phyloP scores from a whole-genome alignment of 176 grass and related monocot genomes.

The Carex scoparia region DNA sequence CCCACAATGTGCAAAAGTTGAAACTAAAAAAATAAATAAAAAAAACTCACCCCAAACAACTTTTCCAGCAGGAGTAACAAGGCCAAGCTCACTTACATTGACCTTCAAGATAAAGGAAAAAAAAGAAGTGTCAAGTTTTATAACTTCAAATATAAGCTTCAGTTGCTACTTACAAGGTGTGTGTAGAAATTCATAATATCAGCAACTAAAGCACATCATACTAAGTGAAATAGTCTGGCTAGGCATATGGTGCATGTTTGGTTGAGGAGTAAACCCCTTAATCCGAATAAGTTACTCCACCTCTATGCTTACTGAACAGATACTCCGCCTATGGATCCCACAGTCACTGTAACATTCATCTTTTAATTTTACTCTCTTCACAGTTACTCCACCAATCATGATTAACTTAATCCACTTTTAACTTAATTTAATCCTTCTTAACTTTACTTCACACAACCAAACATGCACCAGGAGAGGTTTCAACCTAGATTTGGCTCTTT shows the following conservation, averaged over 20 bases:
- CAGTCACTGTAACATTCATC: no score
- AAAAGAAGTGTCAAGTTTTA: neutral
- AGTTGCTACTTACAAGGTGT: neutral
- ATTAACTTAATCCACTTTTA: no score
- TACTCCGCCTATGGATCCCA: no score
- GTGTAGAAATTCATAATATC: neutral
- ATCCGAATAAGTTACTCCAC: no score
- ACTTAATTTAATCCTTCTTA: no score
- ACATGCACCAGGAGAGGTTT: neutral
- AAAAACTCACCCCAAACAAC: slow-evolving; percentile 77
- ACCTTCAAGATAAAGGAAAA: slow-evolving; percentile 39
- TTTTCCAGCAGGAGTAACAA: slow-evolving; percentile 93
- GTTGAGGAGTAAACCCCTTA: no score
- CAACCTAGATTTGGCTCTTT: neutral
- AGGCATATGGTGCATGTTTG: no score
- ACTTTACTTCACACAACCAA: no score
- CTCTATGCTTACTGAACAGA: no score
- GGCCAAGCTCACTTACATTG: slow-evolving; percentile 87
- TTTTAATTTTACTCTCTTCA: no score
- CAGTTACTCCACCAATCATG: no score
- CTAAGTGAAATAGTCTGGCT: neutral
- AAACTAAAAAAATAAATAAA: neutral
- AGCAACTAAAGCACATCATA: neutral
- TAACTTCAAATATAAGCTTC: neutral
- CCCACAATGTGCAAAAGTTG: neutral